phyloP scores from a whole-genome alignment of 139 green algal genomes.

The Yamagishiella unicocca region DNA sequence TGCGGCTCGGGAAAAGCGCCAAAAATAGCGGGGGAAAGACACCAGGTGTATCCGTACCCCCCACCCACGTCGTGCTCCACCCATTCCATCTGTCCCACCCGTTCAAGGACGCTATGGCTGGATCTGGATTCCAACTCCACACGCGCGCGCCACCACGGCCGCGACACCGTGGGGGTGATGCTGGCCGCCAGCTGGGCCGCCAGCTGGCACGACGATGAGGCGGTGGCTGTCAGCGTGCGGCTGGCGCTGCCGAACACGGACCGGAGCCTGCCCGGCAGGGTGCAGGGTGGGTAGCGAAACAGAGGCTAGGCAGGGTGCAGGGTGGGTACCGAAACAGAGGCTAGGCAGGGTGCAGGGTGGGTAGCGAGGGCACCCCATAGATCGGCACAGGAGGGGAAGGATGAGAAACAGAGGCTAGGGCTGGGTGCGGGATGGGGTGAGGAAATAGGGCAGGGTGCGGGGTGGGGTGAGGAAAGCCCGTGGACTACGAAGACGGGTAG shows the following conservation, averaged over 20 bases:
- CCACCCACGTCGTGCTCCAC: background rate
- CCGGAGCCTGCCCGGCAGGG: background rate
- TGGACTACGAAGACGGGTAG: no score
- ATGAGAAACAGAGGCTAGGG: background rate
- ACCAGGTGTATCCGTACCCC: no score
- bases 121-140: background rate
- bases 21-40: no score
- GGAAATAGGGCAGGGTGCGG: no score
- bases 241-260: slow-evolving; percentile 20
- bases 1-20: no score
- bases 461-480: no score
- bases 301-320: no score
- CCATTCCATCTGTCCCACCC: background rate
- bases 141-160: background rate
- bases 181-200: slow-evolving; percentile 16
- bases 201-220: background rate
- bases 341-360: background rate
- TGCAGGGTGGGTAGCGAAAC: background rate
- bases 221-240: slow-evolving; percentile 25
- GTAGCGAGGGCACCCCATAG: background rate
- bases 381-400: background rate
- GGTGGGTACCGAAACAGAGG: background rate
- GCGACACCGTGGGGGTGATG: slow-evolving; percentile 19
- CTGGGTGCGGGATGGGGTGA: no score
- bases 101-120: slow-evolving; percentile 21